phyloP scores from a whole-genome alignment of 805 yeast genomes.

The Candida stauntonica region DNA sequence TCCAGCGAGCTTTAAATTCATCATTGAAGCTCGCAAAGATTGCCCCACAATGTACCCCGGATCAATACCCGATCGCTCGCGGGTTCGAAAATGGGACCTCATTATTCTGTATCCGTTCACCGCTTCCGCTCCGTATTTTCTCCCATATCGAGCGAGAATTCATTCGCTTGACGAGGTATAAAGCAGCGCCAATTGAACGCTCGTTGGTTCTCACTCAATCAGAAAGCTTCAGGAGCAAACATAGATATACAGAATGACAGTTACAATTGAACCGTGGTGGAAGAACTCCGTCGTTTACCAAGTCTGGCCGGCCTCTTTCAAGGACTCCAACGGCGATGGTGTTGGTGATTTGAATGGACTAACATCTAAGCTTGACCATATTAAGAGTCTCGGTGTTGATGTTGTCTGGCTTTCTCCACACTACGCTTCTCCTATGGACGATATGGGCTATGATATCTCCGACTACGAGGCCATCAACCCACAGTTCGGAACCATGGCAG shows the following conservation, averaged over 20 bases:
- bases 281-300: conserved; percentile 53
- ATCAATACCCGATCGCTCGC: no score
- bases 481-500: conserved; percentile 50
- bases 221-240: no score
- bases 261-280: conserved; percentile 39
- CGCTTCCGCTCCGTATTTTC: no score
- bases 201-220: no score
- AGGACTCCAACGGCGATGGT: conserved; percentile 57
- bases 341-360: conserved; percentile 55
- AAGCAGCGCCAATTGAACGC: no score
- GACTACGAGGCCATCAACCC: conserved; percentile 50
- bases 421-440: conserved; percentile 55
- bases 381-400: conserved; percentile 45
- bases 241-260: conserved; percentile 1
- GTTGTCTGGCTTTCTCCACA: conserved; percentile 56
- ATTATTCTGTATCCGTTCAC: no score
- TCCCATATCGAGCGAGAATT: no score
- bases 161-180: no score
- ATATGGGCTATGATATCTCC: conserved; percentile 60
- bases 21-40: neutral
- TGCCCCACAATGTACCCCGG: no score
- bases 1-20: neutral
- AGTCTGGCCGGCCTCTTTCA: conserved; percentile 57
- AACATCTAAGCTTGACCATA: conserved; percentile 45
- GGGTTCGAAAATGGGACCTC: no score